These are phyloP conservation scores for Alloascoidea hylecoeti DNA, from an alignment of 805 yeast genomes.

Conservation along the genomic window DNA sequence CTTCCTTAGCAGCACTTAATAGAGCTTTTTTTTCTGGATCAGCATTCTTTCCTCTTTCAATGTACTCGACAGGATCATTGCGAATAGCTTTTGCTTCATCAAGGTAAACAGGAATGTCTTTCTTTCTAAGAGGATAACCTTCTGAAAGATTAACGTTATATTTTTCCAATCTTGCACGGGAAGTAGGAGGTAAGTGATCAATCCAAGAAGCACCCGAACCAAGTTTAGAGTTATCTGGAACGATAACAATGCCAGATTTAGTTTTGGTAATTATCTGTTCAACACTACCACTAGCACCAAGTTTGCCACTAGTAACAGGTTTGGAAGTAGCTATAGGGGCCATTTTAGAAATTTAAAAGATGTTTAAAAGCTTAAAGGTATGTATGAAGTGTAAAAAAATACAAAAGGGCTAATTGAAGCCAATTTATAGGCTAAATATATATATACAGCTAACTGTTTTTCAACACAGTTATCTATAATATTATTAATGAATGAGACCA, in stretches of 20 bases:
- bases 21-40: conserved; percentile 24
- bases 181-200: conserved; percentile 12
- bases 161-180: conserved; percentile 18
- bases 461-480: too few relatives aligned
- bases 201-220: conserved; percentile 2
- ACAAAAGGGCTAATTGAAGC: too few relatives aligned
- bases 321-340: background rate
- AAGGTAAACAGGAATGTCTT: conserved; percentile 21
- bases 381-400: too few relatives aligned
- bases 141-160: conserved; percentile 21
- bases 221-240: background rate
- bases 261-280: background rate
- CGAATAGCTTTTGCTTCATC: conserved; percentile 22
- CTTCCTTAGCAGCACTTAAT: conserved; percentile 25
- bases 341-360: too few relatives aligned
- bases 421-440: too few relatives aligned
- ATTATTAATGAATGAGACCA: too few relatives aligned
- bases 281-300: background rate
- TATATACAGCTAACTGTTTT: too few relatives aligned
- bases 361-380: too few relatives aligned
- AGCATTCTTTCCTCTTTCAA: conserved; percentile 10
- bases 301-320: background rate
- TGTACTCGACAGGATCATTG: background rate
- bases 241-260: background rate
- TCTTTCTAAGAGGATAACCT: conserved; percentile 27